Percentiles rank a stretch among this genome's conserved stretches.
These are phyloP conservation scores for Colletotrichum sp. DNA, from an alignment of 2,329 filamentous ascomycete genomes.

Conservation along the genomic window DNA sequence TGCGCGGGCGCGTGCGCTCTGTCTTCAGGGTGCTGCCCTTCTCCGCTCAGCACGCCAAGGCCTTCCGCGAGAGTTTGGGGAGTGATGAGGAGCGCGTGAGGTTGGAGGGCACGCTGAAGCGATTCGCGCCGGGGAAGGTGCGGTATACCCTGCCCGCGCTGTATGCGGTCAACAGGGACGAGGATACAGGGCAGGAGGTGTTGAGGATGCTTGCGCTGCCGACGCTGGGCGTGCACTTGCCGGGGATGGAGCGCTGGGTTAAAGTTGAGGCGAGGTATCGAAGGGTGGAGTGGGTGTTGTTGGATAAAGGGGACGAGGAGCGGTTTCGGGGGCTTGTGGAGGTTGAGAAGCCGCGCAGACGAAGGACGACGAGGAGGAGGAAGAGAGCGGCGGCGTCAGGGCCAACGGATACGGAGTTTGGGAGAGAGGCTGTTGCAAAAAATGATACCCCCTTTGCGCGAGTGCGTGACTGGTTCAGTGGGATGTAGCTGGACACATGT, in stretches of 20 bases:
- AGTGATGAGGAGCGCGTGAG: constrained; percentile 29
- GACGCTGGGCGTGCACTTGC: constrained; percentile 53
- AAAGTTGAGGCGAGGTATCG: constrained; percentile 56
- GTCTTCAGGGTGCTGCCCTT: constrained; percentile 52
- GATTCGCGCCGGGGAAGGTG: constrained; percentile 59
- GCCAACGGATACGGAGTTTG: neutral
- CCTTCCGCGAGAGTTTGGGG: constrained; percentile 51
- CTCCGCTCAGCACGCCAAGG: constrained; percentile 45
- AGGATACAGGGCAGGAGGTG: constrained; percentile 22
- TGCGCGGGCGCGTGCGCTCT: constrained; percentile 47
- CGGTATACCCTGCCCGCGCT: constrained; percentile 61
- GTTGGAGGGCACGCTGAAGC: constrained; percentile 49
- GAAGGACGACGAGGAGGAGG: neutral
- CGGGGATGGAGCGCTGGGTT: constrained; percentile 53
- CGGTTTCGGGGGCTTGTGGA: neutral
- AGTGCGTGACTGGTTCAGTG: neutral
- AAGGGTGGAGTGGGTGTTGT: constrained; percentile 48
- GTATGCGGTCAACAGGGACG: constrained; percentile 45
- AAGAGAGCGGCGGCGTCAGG: neutral
- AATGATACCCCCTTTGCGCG: neutral
- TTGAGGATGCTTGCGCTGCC: constrained; percentile 57
- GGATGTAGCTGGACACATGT: neutral
- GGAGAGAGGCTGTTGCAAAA: neutral
- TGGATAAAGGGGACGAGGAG: constrained; percentile 25
- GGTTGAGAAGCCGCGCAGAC: neutral